Evolutionary conservation across 2,329 filamentous ascomycete genomes (phyloP).

Genomic region (Epicoccum nigrum): DNA sequence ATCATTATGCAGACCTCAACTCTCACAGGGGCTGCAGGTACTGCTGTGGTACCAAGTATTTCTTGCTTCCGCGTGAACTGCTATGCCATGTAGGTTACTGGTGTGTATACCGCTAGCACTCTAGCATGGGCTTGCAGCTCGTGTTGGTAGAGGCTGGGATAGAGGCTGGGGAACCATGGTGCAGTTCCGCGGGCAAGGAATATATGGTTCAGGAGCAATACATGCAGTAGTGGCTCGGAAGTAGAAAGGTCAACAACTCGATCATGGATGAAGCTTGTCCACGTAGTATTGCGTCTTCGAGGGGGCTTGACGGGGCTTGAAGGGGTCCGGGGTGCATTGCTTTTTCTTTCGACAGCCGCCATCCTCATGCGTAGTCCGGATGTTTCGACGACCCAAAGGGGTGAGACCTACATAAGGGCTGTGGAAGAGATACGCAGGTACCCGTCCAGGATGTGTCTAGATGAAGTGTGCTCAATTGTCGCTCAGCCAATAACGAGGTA

Average conservation of each 20-base stretch:
- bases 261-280: conserved; percentile 12
- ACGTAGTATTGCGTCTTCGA: conserved; percentile 5
- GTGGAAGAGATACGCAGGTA: not conserved
- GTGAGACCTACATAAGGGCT: conserved; percentile 12
- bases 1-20: conserved; percentile 1
- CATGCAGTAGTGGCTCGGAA: conserved; percentile 10
- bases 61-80: conserved; percentile 1
- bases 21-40: conserved; percentile 7
- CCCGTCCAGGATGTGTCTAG: not conserved
- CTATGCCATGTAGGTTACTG: conserved; percentile 4
- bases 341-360: conserved; percentile 1
- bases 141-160: conserved; percentile 2
- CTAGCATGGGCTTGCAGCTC: conserved; percentile 18
- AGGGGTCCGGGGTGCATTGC: conserved; percentile 10
- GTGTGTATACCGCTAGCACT: conserved; percentile 11
- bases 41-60: conserved; percentile 6
- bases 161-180: conserved; percentile 6
- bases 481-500: no score
- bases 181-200: conserved; percentile 13
- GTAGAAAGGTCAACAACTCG: not conserved
- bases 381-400: conserved; percentile 5
- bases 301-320: conserved; percentile 12
- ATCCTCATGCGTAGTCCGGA: not conserved
- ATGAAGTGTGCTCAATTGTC: no score
- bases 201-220: not conserved